Evolutionary conservation across 352 stramenopile genomes (phyloP).

Genomic region (Phytopythium boreale): DNA sequence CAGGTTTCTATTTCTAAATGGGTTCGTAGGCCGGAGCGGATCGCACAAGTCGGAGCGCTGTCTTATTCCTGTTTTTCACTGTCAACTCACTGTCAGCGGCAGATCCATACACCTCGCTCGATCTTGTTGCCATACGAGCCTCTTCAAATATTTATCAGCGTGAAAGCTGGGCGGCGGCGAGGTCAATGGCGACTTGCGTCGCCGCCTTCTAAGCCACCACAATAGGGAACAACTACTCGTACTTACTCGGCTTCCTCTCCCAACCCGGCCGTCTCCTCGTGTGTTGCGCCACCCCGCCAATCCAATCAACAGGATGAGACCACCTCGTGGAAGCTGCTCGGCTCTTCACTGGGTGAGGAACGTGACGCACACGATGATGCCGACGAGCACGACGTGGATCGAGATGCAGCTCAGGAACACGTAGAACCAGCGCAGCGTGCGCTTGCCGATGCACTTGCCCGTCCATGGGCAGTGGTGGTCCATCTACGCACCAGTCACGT

Average conservation of each 20-base stretch:
- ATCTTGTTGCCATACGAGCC: background rate
- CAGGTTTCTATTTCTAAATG: background rate
- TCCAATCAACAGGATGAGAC: no score
- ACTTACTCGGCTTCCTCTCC: background rate
- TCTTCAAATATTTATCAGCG: background rate
- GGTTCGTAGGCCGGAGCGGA: background rate
- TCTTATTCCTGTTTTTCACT: no score
- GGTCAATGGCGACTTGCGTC: no score
- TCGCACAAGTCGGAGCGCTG: background rate
- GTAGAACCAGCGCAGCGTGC: conserved; percentile 83
- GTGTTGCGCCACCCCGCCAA: no score
- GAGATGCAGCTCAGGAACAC: conserved; percentile 68
- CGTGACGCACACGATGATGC: conserved; percentile 32
- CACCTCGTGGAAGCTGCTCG: background rate
- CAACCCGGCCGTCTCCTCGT: no score
- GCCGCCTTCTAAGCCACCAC: no score
- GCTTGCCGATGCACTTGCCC: conserved; percentile 86
- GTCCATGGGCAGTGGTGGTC: conserved; percentile 93
- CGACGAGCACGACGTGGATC: conserved; percentile 61
- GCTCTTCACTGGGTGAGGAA: conserved; percentile 20
- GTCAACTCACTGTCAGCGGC: no score
- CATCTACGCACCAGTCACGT: conserved; percentile 34
- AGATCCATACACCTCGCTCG: background rate
- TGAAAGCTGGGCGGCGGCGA: background rate
- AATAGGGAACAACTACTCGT: no score